phyloP scores from a whole-genome alignment of 306 rosid genomes.

The Gillenia trifoliata region DNA sequence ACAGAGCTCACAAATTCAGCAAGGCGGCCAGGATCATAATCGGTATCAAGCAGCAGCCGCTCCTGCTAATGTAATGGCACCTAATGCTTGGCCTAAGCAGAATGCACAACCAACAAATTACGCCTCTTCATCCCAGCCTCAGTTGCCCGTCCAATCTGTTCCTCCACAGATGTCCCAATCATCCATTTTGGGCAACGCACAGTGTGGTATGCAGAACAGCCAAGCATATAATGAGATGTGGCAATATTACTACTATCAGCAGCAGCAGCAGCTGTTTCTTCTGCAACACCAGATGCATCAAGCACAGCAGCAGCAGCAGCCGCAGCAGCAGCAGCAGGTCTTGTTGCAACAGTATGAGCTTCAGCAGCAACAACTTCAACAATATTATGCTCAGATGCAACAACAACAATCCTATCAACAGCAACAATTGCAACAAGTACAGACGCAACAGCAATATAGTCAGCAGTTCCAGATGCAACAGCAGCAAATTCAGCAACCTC shows the following conservation, averaged over 20 bases:
- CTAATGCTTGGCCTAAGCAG: conserved; percentile 45
- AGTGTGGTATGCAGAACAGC: conserved; percentile 50
- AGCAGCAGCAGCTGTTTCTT: conserved; percentile 55
- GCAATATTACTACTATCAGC: conserved; percentile 80
- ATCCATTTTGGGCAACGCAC: conserved; percentile 32
- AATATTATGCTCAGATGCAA: conserved; percentile 39
- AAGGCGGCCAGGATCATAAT: conserved; percentile 44
- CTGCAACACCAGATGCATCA: conserved; percentile 36
- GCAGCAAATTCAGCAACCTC: conserved; percentile 21
- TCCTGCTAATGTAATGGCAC: conserved; percentile 25
- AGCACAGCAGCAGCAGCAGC: conserved; percentile 26
- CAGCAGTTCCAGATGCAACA: conserved; percentile 24
- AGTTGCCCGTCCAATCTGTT: conserved; percentile 29
- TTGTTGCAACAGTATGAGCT: conserved; percentile 30
- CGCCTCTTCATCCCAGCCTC: conserved; percentile 41
- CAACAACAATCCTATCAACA: conserved; percentile 22
- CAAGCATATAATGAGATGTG: conserved; percentile 68
- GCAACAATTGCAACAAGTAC: conserved; percentile 41
- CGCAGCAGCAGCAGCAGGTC: conserved; percentile 12
- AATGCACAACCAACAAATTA: conserved; percentile 42
- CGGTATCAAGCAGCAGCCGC: conserved; percentile 45
- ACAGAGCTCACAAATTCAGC: conserved; percentile 43
- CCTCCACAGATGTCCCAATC: conserved; percentile 33
- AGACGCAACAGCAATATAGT: conserved; percentile 17
- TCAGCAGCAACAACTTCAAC: conserved; percentile 45